These are phyloP conservation scores for Dictyophora rubrovolvata DNA, from an alignment of 768 basidiomycete genomes.

Conservation along the genomic window DNA sequence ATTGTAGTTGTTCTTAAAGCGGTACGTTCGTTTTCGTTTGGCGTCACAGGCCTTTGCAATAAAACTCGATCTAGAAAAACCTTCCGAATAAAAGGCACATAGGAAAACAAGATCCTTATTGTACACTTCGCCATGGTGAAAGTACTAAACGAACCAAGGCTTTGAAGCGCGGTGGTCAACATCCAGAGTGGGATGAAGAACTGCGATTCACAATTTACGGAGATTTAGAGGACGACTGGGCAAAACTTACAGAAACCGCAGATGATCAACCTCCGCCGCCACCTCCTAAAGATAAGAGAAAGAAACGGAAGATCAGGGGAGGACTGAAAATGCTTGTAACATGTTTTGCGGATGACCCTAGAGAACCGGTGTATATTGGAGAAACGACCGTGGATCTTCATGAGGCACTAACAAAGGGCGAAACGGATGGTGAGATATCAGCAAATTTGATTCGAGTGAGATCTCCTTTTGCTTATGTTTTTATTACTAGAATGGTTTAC, in stretches of 20 bases:
- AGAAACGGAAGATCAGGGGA: conserved; percentile 43
- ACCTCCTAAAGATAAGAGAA: conserved; percentile 36
- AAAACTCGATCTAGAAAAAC: conserved; percentile 49
- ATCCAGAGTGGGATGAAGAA: conserved; percentile 99
- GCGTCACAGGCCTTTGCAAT: neutral
- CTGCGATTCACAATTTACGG: conserved; percentile 85
- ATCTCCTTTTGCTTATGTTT: conserved; percentile 11
- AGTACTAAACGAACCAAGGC: conserved; percentile 84
- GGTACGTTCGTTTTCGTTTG: conserved; percentile 38
- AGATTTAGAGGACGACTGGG: conserved; percentile 48
- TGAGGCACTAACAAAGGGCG: conserved; percentile 86
- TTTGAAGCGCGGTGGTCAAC: conserved; percentile 95
- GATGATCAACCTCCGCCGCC: conserved; percentile 57
- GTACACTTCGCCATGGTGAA: conserved; percentile 64
- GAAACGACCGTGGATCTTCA: conserved; percentile 82
- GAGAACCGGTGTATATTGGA: conserved; percentile 93
- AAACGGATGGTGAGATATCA: conserved; percentile 77
- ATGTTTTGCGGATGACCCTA: conserved; percentile 90
- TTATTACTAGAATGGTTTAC: conserved; percentile 78
- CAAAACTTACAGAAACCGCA: conserved; percentile 26
- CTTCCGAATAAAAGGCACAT: conserved; percentile 86
- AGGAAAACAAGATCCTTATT: conserved; percentile 97
- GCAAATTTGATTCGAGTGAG: neutral
- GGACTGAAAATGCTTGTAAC: conserved; percentile 68
- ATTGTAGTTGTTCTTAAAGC: conserved; percentile 91